Conservation (phyloP, 345 rosid species). For the Heritiera fomes region DNA sequence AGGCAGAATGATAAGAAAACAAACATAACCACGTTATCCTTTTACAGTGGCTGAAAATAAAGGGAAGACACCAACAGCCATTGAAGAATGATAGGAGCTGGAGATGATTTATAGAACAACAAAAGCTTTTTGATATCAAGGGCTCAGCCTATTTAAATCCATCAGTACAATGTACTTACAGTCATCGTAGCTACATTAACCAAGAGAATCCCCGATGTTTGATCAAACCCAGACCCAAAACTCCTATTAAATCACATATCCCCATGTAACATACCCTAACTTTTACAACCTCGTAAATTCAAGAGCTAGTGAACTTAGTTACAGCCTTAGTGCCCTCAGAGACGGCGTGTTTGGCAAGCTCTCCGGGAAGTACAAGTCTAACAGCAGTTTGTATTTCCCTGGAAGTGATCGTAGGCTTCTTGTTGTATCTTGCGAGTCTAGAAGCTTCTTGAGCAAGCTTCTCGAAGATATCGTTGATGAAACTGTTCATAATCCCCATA, state of each 20-base stretch:
- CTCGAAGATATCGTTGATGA: conserved; percentile 43
- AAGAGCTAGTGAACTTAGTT: conserved; percentile 70
- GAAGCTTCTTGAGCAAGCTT: conserved; percentile 70
- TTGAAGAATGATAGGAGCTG: too few species aligned
- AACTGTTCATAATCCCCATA: conserved; percentile 32
- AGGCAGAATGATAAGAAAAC: too few species aligned
- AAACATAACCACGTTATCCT: too few species aligned
- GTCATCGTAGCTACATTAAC: background rate
- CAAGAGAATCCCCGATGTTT: too few species aligned
- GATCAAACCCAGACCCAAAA: background rate
- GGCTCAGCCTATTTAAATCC: background rate
- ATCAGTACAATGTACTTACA: conserved; percentile 14
- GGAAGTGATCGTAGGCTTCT: conserved; percentile 73
- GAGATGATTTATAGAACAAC: background rate
- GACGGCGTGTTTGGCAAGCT: conserved; percentile 77
- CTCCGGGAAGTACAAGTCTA: conserved; percentile 70
- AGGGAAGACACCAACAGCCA: too few species aligned
- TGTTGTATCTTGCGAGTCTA: conserved; percentile 73
- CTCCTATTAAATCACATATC: background rate
- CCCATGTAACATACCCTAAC: background rate
- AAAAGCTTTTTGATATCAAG: background rate
- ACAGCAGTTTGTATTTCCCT: conserved; percentile 79
- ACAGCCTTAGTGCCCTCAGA: conserved; percentile 85
- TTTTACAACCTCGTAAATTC: background rate
- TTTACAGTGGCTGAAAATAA: too few species aligned